A percentile compares a stretch with the other conserved stretches of the same genome.
Evolutionary conservation across 75 land plant species (phyloP).

Genomic region (Picea sitchensis): DNA sequence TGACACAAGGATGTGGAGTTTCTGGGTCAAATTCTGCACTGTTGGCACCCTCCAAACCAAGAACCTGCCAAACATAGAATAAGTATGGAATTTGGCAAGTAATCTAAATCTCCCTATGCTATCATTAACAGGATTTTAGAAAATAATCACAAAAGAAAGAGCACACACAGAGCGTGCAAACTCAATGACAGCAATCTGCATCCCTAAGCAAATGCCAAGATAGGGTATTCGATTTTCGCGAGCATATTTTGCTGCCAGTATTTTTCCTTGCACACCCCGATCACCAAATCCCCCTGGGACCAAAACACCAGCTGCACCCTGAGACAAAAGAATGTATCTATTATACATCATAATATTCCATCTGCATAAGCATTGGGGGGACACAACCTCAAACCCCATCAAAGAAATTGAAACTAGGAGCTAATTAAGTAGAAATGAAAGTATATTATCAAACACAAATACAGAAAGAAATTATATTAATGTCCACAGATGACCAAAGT

Average conservation of each 20-base stretch:
- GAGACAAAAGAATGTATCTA: slow-evolving; percentile 1
- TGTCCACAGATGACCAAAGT: no score
- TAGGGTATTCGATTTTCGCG: slow-evolving; percentile 87
- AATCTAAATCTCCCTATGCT: background rate
- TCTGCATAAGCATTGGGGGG: background rate
- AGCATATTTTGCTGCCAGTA: slow-evolving; percentile 93
- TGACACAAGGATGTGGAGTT: slow-evolving; percentile 76
- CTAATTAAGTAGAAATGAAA: background rate
- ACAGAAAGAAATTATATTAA: no score
- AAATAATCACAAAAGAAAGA: background rate
- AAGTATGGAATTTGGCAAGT: background rate
- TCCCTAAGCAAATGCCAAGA: slow-evolving; percentile 94
- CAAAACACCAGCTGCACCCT: slow-evolving; percentile 74
- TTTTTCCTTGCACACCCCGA: slow-evolving; percentile 90
- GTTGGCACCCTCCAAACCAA: slow-evolving; percentile 75
- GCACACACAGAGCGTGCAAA: slow-evolving; percentile 74
- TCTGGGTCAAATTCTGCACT: slow-evolving; percentile 76
- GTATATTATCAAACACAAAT: no score
- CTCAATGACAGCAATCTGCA: slow-evolving; percentile 97
- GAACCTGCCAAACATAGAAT: slow-evolving; percentile 38
- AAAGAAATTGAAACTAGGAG: background rate
- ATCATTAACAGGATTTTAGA: background rate
- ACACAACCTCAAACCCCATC: slow-evolving; percentile 5
- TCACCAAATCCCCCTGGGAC: slow-evolving; percentile 99
- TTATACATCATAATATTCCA: background rate